A percentile compares a stretch with the other conserved stretches of the same genome.
Conservation (phyloP, 495 filamentous ascomycete species). For the Tuber borchii region DNA sequence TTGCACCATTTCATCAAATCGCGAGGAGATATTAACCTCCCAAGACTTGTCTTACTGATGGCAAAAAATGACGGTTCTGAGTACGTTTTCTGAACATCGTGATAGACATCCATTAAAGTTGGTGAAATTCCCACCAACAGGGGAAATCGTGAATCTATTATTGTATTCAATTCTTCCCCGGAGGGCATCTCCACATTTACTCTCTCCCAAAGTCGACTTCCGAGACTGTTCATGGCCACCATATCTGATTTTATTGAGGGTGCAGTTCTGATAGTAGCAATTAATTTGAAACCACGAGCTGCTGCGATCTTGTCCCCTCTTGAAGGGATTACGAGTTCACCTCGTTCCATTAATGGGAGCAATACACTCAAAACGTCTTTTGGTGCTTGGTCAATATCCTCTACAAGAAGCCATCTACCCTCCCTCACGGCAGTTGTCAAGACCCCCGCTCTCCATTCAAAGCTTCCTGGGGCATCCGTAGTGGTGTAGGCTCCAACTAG, state of each 20-base stretch:
- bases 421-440: constrained; percentile 87
- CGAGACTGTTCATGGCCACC: constrained; percentile 57
- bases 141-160: constrained; percentile 63
- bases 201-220: constrained; percentile 72
- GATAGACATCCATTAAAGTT: constrained; percentile 69
- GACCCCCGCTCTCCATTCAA: constrained; percentile 87
- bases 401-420: constrained; percentile 91
- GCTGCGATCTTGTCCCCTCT: constrained; percentile 79
- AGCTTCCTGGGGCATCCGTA: constrained; percentile 73
- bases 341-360: constrained; percentile 78
- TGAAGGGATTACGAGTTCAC: constrained; percentile 78
- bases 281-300: constrained; percentile 73
- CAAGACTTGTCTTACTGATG: constrained; percentile 52
- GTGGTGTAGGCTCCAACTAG: constrained; percentile 89
- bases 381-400: constrained; percentile 94
- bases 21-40: constrained; percentile 61
- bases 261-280: constrained; percentile 79
- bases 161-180: constrained; percentile 64
- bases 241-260: constrained; percentile 37
- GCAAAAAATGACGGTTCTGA: constrained; percentile 50
- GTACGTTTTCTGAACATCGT: constrained; percentile 53
- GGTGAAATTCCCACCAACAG: constrained; percentile 61
- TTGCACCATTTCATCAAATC: constrained; percentile 88
- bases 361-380: constrained; percentile 88
- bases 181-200: constrained; percentile 61